Conservation (phyloP, 192 early-diverging fungal species). For the Backusella luteola region DNA sequence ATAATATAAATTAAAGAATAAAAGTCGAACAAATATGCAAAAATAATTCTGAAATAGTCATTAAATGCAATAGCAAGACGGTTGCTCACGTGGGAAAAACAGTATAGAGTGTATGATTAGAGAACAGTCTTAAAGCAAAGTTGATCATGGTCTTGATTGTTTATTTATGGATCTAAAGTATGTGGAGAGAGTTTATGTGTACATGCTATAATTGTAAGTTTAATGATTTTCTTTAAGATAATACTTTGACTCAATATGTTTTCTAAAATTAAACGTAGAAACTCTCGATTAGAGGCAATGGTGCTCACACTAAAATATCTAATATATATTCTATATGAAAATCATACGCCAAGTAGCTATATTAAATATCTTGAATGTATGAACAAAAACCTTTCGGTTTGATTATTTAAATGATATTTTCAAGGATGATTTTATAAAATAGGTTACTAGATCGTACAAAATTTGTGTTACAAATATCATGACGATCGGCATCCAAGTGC, state of each 20-base stretch:
- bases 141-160: background rate
- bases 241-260: background rate
- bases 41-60: background rate
- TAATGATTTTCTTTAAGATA: no score
- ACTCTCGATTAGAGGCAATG: background rate
- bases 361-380: no score
- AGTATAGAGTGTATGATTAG: background rate
- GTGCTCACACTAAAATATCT: background rate
- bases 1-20: no score
- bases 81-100: background rate
- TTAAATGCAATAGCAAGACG: background rate
- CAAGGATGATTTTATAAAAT: background rate
- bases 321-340: background rate
- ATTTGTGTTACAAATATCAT: background rate
- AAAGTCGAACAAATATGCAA: background rate
- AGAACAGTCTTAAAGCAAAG: background rate
- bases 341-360: no score
- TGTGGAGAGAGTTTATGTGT: background rate
- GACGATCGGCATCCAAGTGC: background rate
- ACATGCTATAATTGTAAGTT: no score
- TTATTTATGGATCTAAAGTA: background rate
- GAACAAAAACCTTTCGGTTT: no score
- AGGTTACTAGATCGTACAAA: background rate
- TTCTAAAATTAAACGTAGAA: background rate
- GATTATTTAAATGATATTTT: background rate